Base-by-base conservation (phyloP, 2,329 filamentous ascomycete genomes). In the Aspergillus fischeri region DNA sequence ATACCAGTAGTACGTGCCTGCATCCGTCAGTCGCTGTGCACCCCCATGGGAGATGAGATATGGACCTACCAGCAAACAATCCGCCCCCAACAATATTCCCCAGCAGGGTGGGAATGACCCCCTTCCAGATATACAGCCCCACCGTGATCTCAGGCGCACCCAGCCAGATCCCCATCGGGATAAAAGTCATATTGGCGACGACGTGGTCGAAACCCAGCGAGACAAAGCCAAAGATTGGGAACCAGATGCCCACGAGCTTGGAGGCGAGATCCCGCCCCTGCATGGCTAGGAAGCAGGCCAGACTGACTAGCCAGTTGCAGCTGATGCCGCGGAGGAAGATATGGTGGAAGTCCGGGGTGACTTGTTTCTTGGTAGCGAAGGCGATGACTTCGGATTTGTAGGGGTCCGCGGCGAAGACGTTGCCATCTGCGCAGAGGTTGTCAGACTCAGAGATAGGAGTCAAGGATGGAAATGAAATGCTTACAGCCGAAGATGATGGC, bases 201-300 rank as follows among this genome's bases (percentile, higher is more conserved):
- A 83, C 81, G 70, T 85, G 83, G 56, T 85, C 81, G 2, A 83
- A 75, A 0, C 78, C 80, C 0, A 83, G 71, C 1, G 76, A 76
- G 0, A 83, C 81, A 60, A 84, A 85, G 1, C 78, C 78, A 55
- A 82, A 81, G 2, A 79, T 81, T 0, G 82, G 83, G 65, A 77
- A 81, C 82, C 83, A 85, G 62, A 85, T 81, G 1, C 78, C 79
- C 11, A 81, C 69, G 1, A 85, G 75, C 63, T 85, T 85, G 9
- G 78, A 81, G 20, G 75, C 72, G 11, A 83, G 68, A 54, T 84
- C 81, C 2, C 79, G 76, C 4, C 78, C 79, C 55, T 80, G 78
- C 3, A 79, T 70, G 0, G 61, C 66, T 8, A 71, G 62, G 53
- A 68, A 84, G 47, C 79, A 77, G 0, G 80, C 81, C 27, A 84